These are phyloP conservation scores for Ophiostoma sp. DNA, from an alignment of 2,329 filamentous ascomycete genomes.

Conservation along the genomic window DNA sequence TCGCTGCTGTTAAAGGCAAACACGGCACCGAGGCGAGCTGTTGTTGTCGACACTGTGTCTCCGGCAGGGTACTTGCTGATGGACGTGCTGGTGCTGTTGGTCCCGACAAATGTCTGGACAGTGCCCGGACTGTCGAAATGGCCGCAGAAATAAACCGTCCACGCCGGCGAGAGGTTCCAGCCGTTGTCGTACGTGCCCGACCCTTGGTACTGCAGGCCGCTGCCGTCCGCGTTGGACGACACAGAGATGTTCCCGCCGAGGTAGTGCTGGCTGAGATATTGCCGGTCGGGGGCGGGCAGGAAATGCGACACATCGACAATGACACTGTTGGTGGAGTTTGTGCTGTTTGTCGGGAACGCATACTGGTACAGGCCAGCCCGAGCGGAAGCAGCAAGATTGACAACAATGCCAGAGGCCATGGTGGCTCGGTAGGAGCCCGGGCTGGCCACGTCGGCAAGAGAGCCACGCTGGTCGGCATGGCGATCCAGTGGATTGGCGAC, in stretches of 20 bases:
- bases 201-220: conserved; percentile 50
- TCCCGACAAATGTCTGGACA: conserved; percentile 36
- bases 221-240: not conserved
- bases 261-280: not conserved
- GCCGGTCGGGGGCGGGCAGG: not conserved
- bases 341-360: not conserved
- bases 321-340: not conserved
- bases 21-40: not conserved
- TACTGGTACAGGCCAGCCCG: not conserved
- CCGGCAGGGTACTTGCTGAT: not conserved
- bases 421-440: conserved; percentile 58
- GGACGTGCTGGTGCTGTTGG: conserved; percentile 42
- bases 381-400: conserved; percentile 53
- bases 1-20: not conserved
- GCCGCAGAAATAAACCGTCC: conserved; percentile 60
- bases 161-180: conserved; percentile 59
- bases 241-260: not conserved
- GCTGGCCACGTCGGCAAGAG: conserved; percentile 34
- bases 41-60: not conserved
- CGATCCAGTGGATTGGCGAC: conserved; percentile 38
- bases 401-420: conserved; percentile 50
- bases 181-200: conserved; percentile 59
- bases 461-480: conserved; percentile 50
- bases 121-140: conserved; percentile 43
- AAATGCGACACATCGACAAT: not conserved